Evolutionary conservation across 1,284 basidiomycete genomes (phyloP).

Genomic region (Pholiota adiposa): DNA sequence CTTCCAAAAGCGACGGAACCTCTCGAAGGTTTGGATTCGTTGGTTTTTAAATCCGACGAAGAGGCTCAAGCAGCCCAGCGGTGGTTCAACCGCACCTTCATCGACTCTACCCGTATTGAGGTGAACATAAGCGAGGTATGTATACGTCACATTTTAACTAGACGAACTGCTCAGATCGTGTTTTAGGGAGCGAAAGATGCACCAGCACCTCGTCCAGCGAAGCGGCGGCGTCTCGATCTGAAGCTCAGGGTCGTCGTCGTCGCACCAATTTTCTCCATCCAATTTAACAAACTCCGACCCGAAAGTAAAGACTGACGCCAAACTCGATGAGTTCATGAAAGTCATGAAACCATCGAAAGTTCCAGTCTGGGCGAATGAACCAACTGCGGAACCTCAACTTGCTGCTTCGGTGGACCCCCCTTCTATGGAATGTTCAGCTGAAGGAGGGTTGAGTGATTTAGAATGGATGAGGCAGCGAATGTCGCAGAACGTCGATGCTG

Average conservation of each 20-base stretch:
- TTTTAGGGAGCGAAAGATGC: slow-evolving; percentile 67
- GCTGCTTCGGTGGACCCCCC: slow-evolving; percentile 11
- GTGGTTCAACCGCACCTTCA: slow-evolving; percentile 88
- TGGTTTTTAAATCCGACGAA: slow-evolving; percentile 81
- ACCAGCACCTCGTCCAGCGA: slow-evolving; percentile 66
- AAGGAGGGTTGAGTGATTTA: slow-evolving; percentile 57
- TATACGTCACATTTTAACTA: slow-evolving; percentile 18
- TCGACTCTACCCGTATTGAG: slow-evolving; percentile 75
- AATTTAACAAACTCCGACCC: not conserved
- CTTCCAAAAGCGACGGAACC: slow-evolving; percentile 77
- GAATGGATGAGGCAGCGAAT: slow-evolving; percentile 79
- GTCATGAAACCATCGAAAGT: slow-evolving; percentile 69
- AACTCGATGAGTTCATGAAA: slow-evolving; percentile 62
- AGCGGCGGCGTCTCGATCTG: slow-evolving; percentile 60
- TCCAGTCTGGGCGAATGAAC: slow-evolving; percentile 72
- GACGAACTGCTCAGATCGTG: not conserved
- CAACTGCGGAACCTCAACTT: slow-evolving; percentile 23
- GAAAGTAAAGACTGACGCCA: slow-evolving; percentile 32
- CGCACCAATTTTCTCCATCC: slow-evolving; percentile 5
- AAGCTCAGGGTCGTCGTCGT: slow-evolving; percentile 30
- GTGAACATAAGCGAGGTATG: slow-evolving; percentile 82
- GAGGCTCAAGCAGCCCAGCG: slow-evolving; percentile 80
- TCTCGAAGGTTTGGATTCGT: slow-evolving; percentile 92
- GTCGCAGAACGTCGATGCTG: slow-evolving; percentile 49
- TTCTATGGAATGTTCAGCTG: slow-evolving; percentile 25